Evolutionary conservation across 2,329 filamentous ascomycete genomes (phyloP).

Genomic region (Westerdykella ornata): DNA sequence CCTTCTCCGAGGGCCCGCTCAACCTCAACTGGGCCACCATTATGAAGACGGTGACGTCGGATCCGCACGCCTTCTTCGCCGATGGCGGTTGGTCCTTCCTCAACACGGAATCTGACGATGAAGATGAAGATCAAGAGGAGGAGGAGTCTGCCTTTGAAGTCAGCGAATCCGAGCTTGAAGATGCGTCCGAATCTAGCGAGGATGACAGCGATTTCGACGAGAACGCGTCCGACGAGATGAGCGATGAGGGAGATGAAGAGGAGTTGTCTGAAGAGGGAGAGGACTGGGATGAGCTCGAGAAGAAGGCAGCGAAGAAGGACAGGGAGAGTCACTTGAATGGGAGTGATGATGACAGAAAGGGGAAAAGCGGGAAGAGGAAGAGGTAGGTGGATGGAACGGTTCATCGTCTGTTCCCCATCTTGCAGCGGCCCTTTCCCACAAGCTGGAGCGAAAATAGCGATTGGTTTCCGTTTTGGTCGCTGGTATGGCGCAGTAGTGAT

Average conservation of each 20-base stretch:
- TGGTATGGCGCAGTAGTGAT: too few species aligned
- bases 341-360: slow-evolving; percentile 53
- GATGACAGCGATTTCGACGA: slow-evolving; percentile 40
- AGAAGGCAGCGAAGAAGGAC: slow-evolving; percentile 66
- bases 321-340: slow-evolving; percentile 49
- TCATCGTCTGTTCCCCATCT: too few species aligned
- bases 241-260: slow-evolving; percentile 52
- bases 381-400: background rate
- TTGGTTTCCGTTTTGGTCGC: too few species aligned
- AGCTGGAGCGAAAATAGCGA: too few species aligned
- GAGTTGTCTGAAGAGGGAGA: slow-evolving; percentile 61
- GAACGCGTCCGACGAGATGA: slow-evolving; percentile 50
- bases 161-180: slow-evolving; percentile 69
- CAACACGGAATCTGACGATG: slow-evolving; percentile 76
- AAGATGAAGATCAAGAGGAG: slow-evolving; percentile 68
- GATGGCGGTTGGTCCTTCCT: slow-evolving; percentile 96
- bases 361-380: slow-evolving; percentile 60
- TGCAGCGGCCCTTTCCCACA: too few species aligned
- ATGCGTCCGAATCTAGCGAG: slow-evolving; percentile 62
- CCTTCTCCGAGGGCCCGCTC: slow-evolving; percentile 86
- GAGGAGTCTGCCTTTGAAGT: slow-evolving; percentile 92
- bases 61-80: slow-evolving; percentile 89
- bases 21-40: slow-evolving; percentile 99
- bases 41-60: slow-evolving; percentile 95
- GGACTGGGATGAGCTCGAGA: slow-evolving; percentile 91